Conservation (phyloP, 2,329 filamentous ascomycete species). For the Cladosporium cucumerinum region DNA sequence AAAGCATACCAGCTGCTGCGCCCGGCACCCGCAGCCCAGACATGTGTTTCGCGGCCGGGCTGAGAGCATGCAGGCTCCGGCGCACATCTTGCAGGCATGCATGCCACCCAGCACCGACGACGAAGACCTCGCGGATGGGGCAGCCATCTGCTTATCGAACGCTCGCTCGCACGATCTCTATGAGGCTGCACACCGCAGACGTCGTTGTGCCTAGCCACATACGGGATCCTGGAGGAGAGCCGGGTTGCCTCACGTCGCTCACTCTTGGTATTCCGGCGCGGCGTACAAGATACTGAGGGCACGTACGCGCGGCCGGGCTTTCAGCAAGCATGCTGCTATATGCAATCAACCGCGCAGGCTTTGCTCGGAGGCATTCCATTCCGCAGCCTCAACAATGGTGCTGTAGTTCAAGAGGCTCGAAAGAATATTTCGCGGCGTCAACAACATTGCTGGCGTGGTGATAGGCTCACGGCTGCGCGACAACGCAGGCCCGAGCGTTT, state of each 20-base stretch:
- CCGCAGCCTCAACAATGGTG: not conserved
- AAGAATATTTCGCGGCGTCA: not conserved
- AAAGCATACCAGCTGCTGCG: conserved; percentile 14
- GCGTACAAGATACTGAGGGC: not conserved
- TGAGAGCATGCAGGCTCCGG: not conserved
- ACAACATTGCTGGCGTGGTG: not conserved
- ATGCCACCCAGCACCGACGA: not conserved
- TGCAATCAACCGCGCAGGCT: not conserved
- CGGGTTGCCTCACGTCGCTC: not conserved
- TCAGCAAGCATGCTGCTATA: not conserved
- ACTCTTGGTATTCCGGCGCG: conserved; percentile 16
- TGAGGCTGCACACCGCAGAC: not conserved
- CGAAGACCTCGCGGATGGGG: not conserved
- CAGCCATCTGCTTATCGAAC: conserved; percentile 7
- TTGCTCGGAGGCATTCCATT: not conserved
- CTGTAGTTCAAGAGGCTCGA: not conserved
- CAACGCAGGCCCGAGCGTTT: not conserved
- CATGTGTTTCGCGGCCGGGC: conserved; percentile 11
- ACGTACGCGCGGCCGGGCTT: conserved; percentile 7
- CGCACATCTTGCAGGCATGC: not conserved
- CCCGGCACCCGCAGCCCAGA: conserved; percentile 11
- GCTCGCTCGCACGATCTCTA: not conserved
- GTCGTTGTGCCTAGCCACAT: conserved; percentile 3
- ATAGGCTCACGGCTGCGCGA: not conserved
- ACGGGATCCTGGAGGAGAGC: conserved; percentile 9